Base-by-base conservation (phyloP, 2,329 filamentous ascomycete species). In the Fonsecaea monophora region DNA sequence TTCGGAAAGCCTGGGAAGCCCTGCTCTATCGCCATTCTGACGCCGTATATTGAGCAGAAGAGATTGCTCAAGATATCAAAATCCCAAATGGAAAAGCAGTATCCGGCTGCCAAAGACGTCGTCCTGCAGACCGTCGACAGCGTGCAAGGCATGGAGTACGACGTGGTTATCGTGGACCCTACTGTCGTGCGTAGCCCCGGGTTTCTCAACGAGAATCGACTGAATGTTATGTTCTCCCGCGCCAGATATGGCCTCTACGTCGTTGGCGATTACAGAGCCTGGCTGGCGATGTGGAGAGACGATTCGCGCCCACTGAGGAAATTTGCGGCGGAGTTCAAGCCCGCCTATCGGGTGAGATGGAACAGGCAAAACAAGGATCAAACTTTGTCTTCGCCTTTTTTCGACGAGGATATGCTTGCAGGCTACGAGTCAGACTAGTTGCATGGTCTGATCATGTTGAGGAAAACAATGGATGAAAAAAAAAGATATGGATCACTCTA, bases 211-310 rank as follows among this genome's bases (percentile, higher is more conserved):
- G 48, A 25, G 38, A 50, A 66, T 9, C 38, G 64, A 35, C 58
- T 66, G 2, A 66, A 66, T 18, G 58, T 66, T 13, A 40, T 66
- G 21, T 66, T 66, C 50, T 66, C 64, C 3, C 37, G 57, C 6
- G 64, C 64, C 15, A 62, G 38, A 42, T 62, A 50, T 50, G 64
- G 64, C 12, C 37, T 66, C 9, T 66, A 66, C 15, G 64, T 62
- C 9, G 42, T n/a, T n/a, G 64, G 64, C 53, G 35, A 66, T 30
- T 30, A 56, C 53, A 42, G 6, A 7, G 2, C 37, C 32, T 66
- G 64, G 58, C 62, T 25, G 4, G 3, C 21, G 2, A 40, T 62
- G 53, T 18, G 53, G 53, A 8, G 8, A 13, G 25, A 32, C 7
- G 53, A 54, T 35, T 54, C 53, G 25, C 8, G 4, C 9, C 6